Base-by-base conservation (phyloP, 164 flowering plant species). In the Santalum album region DNA sequence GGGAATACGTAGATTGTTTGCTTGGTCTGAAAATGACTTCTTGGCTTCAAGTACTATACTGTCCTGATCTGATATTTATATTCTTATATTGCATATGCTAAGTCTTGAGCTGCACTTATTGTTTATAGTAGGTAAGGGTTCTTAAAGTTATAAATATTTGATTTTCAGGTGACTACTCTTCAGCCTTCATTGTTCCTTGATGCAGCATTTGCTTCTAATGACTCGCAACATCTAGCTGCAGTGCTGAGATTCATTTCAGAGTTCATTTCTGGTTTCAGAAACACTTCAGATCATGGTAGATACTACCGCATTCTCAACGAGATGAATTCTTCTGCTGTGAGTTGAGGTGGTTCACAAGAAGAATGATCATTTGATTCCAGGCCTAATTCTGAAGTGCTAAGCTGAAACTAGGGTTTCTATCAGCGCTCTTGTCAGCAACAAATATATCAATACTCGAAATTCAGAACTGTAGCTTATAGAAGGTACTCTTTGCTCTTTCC, bases 131-230 rank as follows among this genome's bases (percentile, higher is more conserved):
- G n/a, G n/a, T n/a, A n/a, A n/a, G n/a, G n/a, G n/a, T 32, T 32
- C 10, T 32, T 32, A 32, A 32, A 27, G 9, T 0, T 19, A 53
- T 29, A 1, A 2, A 18, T 40, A 47, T 46, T 39, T 57, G 55
- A 15, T 40, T 57, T 71, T 54, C 86, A 92, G 99, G 99, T 92
- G 21, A 68, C 59, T 38, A 67, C 83, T 7, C 62, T 89, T 52
- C 81, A 79, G 61, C 92, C 99, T 1, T 77, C 92, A 17, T 61
- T 90, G 76, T 94, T 90, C 73, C 95, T 90, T 19, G 87, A 87
- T 64, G 84, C 96, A 22, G 97, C 97, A 39, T 69, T 72, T 44
- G 67, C 87, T 6, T 78, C 99, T 27, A 84, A 78, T 48, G 77
- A 94, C 64, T 59, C 86, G 0, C 95, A 83, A 62, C 90, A 74